A percentile compares a stretch with the other conserved stretches of the same genome.
Evolutionary conservation across 2,329 filamentous ascomycete species (phyloP).

Genomic region (Orbilia oligospora): DNA sequence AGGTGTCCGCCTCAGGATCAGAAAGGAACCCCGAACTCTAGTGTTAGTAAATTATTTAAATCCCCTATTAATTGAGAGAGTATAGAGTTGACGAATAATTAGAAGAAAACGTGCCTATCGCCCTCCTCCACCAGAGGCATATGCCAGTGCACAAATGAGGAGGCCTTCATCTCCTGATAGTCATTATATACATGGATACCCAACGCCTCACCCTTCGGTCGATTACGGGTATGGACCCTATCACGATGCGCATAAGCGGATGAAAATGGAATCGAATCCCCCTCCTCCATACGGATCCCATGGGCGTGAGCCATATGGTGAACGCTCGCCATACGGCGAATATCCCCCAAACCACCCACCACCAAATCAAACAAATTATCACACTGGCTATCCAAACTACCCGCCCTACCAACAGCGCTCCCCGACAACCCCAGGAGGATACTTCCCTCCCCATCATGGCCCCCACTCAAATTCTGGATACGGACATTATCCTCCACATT

Average conservation of each 20-base stretch:
- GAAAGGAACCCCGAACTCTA: conserved; percentile 81
- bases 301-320: conserved; percentile 52
- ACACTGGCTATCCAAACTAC: conserved; percentile 58
- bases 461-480: conserved; percentile 39
- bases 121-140: conserved; percentile 56
- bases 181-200: conserved; percentile 58
- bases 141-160: conserved; percentile 54
- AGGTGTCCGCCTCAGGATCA: conserved; percentile 83
- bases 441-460: conserved; percentile 52
- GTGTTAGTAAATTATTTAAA: conserved; percentile 61
- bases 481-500: conserved; percentile 47
- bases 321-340: conserved; percentile 59
- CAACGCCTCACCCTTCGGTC: conserved; percentile 53
- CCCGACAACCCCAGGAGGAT: conserved; percentile 55
- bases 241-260: conserved; percentile 53
- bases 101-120: conserved; percentile 58
- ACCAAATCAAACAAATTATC: conserved; percentile 43
- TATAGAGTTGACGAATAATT: conserved; percentile 21
- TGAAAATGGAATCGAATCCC: conserved; percentile 49
- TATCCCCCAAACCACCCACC: conserved; percentile 51
- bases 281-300: conserved; percentile 42
- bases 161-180: conserved; percentile 54
- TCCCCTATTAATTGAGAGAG: neutral
- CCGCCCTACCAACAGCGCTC: conserved; percentile 57
- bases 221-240: conserved; percentile 57